Evolutionary conservation across 106 monocot genomes (phyloP).

Genomic region (Hemerocallis citrina): DNA sequence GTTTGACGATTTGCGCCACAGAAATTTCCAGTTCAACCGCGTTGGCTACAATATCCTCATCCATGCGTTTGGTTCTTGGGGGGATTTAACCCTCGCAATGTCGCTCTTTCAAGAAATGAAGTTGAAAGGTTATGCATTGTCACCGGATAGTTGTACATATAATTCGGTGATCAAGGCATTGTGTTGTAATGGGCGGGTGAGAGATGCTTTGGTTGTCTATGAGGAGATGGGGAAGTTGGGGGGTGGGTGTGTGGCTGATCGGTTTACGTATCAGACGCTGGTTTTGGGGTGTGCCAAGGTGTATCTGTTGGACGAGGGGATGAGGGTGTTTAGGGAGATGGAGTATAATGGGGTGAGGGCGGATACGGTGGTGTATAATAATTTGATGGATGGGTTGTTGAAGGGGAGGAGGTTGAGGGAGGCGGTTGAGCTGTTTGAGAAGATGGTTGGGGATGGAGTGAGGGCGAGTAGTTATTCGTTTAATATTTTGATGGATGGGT

Average conservation of each 20-base stretch:
- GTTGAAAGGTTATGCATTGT: conserved; percentile 3
- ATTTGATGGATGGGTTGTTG: conserved; percentile 65
- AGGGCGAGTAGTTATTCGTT: conserved; percentile 49
- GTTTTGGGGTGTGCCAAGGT: conserved; percentile 54
- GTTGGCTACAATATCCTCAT: conserved; percentile 64
- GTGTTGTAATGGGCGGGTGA: conserved; percentile 34
- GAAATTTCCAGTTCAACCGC: conserved; percentile 26
- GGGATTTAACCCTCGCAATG: conserved; percentile 40
- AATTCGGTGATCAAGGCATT: conserved; percentile 57
- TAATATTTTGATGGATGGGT: conserved; percentile 85
- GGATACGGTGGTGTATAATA: conserved; percentile 61
- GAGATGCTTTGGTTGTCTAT: conserved; percentile 41
- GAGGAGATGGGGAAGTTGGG: conserved; percentile 72
- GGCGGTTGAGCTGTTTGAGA: conserved; percentile 76
- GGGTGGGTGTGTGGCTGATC: conserved; percentile 53
- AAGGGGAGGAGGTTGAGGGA: conserved; percentile 69
- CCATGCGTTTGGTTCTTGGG: conserved; percentile 59
- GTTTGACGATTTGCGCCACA: conserved; percentile 60
- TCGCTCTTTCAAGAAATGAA: conserved; percentile 73
- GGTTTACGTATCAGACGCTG: conserved; percentile 53
- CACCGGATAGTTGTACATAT: conserved; percentile 65
- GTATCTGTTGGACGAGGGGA: conserved; percentile 47
- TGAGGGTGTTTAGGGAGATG: conserved; percentile 63
- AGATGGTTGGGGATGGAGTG: conserved; percentile 71
- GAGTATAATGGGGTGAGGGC: conserved; percentile 27